Base-by-base conservation (phyloP, 192 early-diverging fungal species). In the Rhizoclosmatium sp. region DNA sequence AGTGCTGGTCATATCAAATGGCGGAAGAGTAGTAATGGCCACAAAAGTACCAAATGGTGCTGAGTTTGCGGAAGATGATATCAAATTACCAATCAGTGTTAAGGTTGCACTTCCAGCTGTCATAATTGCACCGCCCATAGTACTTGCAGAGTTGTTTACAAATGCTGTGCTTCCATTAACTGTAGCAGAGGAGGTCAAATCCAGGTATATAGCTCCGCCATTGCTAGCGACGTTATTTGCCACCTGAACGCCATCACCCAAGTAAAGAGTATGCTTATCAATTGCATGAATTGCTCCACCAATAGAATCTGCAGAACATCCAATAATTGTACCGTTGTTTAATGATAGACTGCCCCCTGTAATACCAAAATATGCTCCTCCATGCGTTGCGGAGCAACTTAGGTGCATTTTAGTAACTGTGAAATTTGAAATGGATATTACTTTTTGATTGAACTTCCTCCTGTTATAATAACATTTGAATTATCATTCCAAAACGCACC, bases 401-500 rank as follows among this genome's bases (percentile, higher is more conserved):
- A 2, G 2, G 21, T 21, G 5, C 9, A 54, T 16, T 12, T 12
- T 12, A 54, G 51, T 4, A 65, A 41, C 31, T 31, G 31, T 31
- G 31, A 31, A 0, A 0, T 31, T 0, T 65, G 62, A 12, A 54
- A 54, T 7, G 12, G 19, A 65, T 65, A 41, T 65, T 69, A 69
- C 67, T 69, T 69, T 42, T 46, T 47, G 46, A 69, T 69, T 23
- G 67, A 69, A 44, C 44, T 69, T 41, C 46, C 2, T 16, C 21
- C 19, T 3, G 40, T 69, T 7, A 69, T 47, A 54, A 54, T 54
- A 16, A 54, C 51, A 12, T 54, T 54, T 54, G 51, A 54, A 16
- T 54, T 1, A 16, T 54, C 51, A 54, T 54, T 54, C 51, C 51
- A 54, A 16, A 54, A 12, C 1, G 51, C 51, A 12, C 51, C 51